These are phyloP conservation scores for Penicillium sp. DNA, from an alignment of 2,329 filamentous ascomycete genomes.

Conservation along the genomic window DNA sequence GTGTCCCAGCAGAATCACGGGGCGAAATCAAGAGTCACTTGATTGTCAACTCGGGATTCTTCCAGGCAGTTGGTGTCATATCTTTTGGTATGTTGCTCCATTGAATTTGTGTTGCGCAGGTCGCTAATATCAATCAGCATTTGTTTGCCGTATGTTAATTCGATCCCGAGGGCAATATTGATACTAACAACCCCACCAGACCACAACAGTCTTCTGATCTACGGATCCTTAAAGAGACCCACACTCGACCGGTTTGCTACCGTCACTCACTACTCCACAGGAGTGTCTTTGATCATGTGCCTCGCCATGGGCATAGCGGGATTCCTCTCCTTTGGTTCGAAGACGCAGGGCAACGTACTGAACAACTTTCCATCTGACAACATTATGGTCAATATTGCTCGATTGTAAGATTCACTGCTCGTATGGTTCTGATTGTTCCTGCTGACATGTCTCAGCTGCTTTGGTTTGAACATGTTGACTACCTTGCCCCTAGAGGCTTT, in stretches of 20 bases:
- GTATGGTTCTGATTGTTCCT: not conserved
- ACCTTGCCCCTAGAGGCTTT: constrained; percentile 95
- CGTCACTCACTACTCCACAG: constrained; percentile 92
- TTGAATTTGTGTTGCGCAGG: not conserved
- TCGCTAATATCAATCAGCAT: constrained; percentile 51
- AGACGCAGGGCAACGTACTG: constrained; percentile 90
- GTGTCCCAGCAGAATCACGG: constrained; percentile 68
- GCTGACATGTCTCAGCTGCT: constrained; percentile 58
- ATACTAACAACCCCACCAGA: constrained; percentile 45
- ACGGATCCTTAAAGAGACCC: constrained; percentile 88
- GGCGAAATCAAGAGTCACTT: constrained; percentile 71
- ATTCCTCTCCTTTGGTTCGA: constrained; percentile 89
- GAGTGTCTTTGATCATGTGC: constrained; percentile 87
- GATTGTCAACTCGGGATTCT: constrained; percentile 81
- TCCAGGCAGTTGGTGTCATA: constrained; percentile 96
- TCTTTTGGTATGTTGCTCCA: constrained; percentile 71
- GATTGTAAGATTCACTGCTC: constrained; percentile 55
- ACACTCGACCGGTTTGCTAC: constrained; percentile 92
- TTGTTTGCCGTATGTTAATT: constrained; percentile 60
- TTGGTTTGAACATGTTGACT: constrained; percentile 98
- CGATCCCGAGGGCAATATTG: not conserved
- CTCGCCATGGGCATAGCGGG: constrained; percentile 83
- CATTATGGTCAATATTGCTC: constrained; percentile 88
- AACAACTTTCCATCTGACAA: constrained; percentile 96
- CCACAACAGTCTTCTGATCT: constrained; percentile 96